These are phyloP conservation scores for Wickerhamiella bombiphila DNA, from an alignment of 805 yeast genomes.

Conservation along the genomic window DNA sequence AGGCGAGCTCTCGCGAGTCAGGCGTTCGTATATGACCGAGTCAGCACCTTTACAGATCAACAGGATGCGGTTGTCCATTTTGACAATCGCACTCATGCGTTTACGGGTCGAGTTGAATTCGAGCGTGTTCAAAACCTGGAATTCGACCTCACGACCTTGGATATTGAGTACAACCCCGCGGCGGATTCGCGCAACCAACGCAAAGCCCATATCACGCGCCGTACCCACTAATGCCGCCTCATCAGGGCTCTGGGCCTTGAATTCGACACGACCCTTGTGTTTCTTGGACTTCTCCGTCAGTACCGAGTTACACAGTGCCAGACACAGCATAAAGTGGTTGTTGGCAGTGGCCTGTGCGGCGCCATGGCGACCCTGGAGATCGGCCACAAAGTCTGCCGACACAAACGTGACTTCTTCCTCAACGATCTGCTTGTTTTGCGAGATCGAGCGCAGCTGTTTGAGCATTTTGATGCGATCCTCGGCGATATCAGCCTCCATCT, in stretches of 20 bases:
- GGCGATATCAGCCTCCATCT: slow-evolving; percentile 33
- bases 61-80: slow-evolving; percentile 27
- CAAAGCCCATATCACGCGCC: slow-evolving; percentile 64
- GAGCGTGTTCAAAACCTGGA: slow-evolving; percentile 42
- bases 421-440: slow-evolving; percentile 36
- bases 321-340: slow-evolving; percentile 49
- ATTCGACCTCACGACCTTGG: slow-evolving; percentile 36
- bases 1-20: slow-evolving; percentile 19
- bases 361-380: slow-evolving; percentile 31
- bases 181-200: slow-evolving; percentile 43
- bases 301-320: slow-evolving; percentile 69
- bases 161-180: slow-evolving; percentile 32
- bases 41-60: slow-evolving; percentile 68
- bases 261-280: slow-evolving; percentile 29
- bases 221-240: slow-evolving; percentile 70
- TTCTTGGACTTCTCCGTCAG: slow-evolving; percentile 40
- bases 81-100: slow-evolving; percentile 61
- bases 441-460: slow-evolving; percentile 24
- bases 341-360: slow-evolving; percentile 34
- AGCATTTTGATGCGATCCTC: slow-evolving; percentile 39
- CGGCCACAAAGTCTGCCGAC: slow-evolving; percentile 46
- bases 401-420: slow-evolving; percentile 48
- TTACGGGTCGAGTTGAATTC: slow-evolving; percentile 66
- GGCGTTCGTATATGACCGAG: slow-evolving; percentile 49
- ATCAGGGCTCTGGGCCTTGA: slow-evolving; percentile 77